Base-by-base conservation (phyloP, 257 asterid species). In the Solanum appendiculatum region DNA sequence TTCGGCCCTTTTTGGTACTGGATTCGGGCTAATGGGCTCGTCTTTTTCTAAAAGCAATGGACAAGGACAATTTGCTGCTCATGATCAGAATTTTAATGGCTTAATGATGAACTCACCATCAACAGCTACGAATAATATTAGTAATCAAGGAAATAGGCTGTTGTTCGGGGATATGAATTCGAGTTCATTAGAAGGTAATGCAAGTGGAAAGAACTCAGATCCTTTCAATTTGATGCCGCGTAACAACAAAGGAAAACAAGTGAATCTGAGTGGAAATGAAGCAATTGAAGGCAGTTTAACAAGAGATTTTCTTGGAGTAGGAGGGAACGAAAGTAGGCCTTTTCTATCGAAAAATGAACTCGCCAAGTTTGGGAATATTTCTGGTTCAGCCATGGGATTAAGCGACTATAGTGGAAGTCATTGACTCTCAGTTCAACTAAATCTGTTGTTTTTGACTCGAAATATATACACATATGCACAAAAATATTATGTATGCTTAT, bases 231-330 rank as follows among this genome's bases (percentile, higher is more conserved):
- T 85, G 66, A 85, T 66, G 87, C 25, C 70, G 42, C 58, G 23
- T 29, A 66, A 84, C 20, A 85, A 85, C 36, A 85, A 85, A 74
- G 87, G 87, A 46, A 85, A 85, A 18, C 87, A 85, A 69, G 69
- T 85, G n/a, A 85, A 34, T 56, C 58, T 84, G 2, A 58, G 86
- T 15, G 81, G 86, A 63, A 84, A 34, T 37, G 86, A 69, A 69
- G 48, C 66, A 27, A 37, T 69, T 11, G 87, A 85, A 23, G 66
- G 66, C 20, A 34, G 87, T 25, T 85, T 85, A 74, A 85, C 87
- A 4, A 85, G 87, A 34, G 87, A 85, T 69, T 85, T 85, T 44
- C 83, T 85, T 9, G 87, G 87, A 9, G 87, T 85, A 11, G 83
- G 87, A 42, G 82, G 83, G 48, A 85, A 85, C 3, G 87, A 85